Percentiles rank a stretch among this genome's conserved stretches.
Conservation (phyloP, 225 moss, liverwort and hornwort species). For the Sphagnum contortum region DNA sequence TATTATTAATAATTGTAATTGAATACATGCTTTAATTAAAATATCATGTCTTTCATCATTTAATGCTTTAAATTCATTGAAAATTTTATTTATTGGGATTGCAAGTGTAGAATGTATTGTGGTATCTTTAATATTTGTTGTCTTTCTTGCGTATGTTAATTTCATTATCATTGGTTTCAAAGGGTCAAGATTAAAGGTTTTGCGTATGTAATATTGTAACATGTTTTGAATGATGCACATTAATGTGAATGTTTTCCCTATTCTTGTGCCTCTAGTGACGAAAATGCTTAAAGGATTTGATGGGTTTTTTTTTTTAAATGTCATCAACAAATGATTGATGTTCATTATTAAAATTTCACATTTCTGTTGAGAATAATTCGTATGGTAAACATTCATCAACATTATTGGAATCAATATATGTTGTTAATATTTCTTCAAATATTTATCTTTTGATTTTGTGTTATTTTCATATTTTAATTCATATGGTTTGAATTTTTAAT, state of each 20-base stretch:
- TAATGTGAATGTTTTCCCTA: not conserved
- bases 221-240: not conserved
- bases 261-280: not conserved
- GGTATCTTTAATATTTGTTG: not conserved
- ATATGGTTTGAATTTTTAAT: too few species aligned
- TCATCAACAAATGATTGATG: too few species aligned
- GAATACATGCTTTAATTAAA: not conserved
- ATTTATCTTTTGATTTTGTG: too few species aligned
- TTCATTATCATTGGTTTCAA: not conserved
- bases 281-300: too few species aligned
- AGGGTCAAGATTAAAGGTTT: not conserved
- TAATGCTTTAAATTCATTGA: not conserved
- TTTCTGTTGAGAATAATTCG: not conserved
- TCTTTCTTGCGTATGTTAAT: not conserved
- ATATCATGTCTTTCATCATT: not conserved
- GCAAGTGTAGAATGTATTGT: not conserved
- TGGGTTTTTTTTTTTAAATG: too few species aligned
- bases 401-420: not conserved
- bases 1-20: not conserved
- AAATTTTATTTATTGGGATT: not conserved
- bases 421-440: too few species aligned
- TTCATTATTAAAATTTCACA: too few species aligned
- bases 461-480: too few species aligned
- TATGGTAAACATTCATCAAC: not conserved
- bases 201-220: not conserved